Conservation (phyloP, 805 yeast species). For the Hanseniaspora taiwanica region DNA sequence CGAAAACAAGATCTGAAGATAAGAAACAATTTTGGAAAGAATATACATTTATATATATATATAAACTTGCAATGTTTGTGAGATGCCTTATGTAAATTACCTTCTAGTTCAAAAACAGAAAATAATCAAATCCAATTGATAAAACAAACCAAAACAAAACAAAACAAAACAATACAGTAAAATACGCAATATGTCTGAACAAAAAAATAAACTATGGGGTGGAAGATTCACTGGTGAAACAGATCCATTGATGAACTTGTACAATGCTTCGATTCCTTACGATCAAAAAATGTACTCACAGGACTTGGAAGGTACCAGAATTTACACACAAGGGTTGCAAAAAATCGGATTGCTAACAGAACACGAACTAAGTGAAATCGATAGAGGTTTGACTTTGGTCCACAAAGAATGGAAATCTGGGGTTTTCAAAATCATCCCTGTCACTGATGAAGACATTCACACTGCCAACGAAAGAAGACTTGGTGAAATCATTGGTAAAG, state of each 20-base stretch:
- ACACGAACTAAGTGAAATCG: conserved; percentile 70
- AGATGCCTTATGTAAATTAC: background rate
- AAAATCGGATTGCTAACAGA: conserved; percentile 63
- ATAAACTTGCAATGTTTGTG: background rate
- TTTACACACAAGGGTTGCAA: conserved; percentile 76
- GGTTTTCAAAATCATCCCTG: conserved; percentile 18
- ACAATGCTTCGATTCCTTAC: conserved; percentile 93
- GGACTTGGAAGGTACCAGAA: conserved; percentile 87
- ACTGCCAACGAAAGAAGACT: conserved; percentile 97
- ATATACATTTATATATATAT: background rate
- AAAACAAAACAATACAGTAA: background rate
- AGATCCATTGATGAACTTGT: conserved; percentile 94
- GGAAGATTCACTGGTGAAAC: conserved; percentile 96
- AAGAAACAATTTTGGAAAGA: too few species aligned
- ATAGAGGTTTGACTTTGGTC: conserved; percentile 62
- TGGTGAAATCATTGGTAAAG: conserved; percentile 89
- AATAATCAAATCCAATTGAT: too few species aligned
- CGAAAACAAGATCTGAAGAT: too few species aligned
- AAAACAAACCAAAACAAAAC: background rate
- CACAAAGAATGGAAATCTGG: conserved; percentile 83
- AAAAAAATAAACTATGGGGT: conserved; percentile 75
- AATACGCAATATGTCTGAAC: conserved; percentile 12
- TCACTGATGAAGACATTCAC: conserved; percentile 86
- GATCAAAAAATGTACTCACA: conserved; percentile 92
- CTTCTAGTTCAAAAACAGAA: too few species aligned